Base-by-base conservation (phyloP, 371 early-diverging fungal species). In the Rhizopus sp. region DNA sequence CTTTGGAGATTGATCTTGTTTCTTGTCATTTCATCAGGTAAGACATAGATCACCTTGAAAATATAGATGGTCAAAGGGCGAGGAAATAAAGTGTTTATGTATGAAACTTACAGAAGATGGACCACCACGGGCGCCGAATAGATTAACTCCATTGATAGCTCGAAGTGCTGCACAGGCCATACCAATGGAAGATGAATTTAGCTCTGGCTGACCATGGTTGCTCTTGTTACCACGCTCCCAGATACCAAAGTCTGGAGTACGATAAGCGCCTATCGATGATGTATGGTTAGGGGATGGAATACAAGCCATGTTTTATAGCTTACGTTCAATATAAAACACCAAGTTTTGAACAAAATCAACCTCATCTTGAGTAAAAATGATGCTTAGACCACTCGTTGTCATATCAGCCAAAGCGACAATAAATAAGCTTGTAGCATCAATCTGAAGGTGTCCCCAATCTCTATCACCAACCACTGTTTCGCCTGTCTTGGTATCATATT, bases 181-280 rank as follows among this genome's bases (percentile, higher is more conserved):
- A 48, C 95, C 95, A 47, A 95, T 92, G 12, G 89, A 88, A 0
- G 92, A 92, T 1, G 90, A 89, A 60, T 95, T 95, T 52, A 95
- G 63, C 68, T 95, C 95, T 3, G 93, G 91, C 47, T 85, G 76
- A 15, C 93, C 95, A 68, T 93, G 92, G 66, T 95, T 95, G 50
- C 85, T 83, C 70, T 95, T 95, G 74, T 93, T 88, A 50, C 95
- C 95, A 40, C 95, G 78, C 64, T 95, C 95, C 95, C 95, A 93
- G 52, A 92, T 88, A 46, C 93, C 93, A 69, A 89, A 93, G 57
- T 95, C 95, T 3, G 93, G 93, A 0, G 93, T 93, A 50, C 90
- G 80, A 67, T 85, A 80, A 34, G 82, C 80, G 35, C 76, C 79
- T 78, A 33, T 12, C 3, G 31, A 57, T 23, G 4, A 37, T 15